Evolutionary conservation across 108 stramenopile genomes (phyloP), one percentile per base, ranked within the genome.

Genomic region (Epipyxis sp.): DNA sequence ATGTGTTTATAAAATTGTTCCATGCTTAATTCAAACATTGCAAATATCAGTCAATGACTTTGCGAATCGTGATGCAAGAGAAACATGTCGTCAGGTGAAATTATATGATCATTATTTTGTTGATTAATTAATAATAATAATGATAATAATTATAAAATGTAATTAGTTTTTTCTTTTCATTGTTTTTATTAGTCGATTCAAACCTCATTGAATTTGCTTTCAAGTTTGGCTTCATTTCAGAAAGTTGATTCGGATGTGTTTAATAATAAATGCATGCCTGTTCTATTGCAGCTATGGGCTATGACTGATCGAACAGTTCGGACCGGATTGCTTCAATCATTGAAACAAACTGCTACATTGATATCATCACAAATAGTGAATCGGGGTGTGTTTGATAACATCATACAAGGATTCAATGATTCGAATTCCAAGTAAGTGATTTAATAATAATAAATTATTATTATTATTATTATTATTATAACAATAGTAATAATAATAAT

Each of bases 351-450:
- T 25, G 84, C 59, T 1, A 42, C 42, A n/a, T 59, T 76, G 0
- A 45, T 85, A 25, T 40, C 82, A 29, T 77, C 77, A 20, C 29
- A 27, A 40, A 50, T 78, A 27, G 80, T 85, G n/a, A 85, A 85
- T 50, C 74, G 45, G 2, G 34, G 41, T 40, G 59, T 85, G 25
- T 85, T 85, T 44, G 84, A 85, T 27, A 44, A 69, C 2, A 43
- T 85, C 76, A 69, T 82, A 40, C 79, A 79, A 54, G 84, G 84
- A 16, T 85, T 85, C 45, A 59, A 82, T 10, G 84, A 85, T 40
- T 79, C 82, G 42, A 82, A 82, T 16, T 79, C 82, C 0, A 78
- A 83, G 27, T 39, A 68, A 13, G 65, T 40, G n/a, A n/a, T n/a
- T n/a, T n/a, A n/a, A n/a, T n/a, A n/a, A n/a, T n/a, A n/a, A n/a